Percentiles rank a stretch among this genome's conserved stretches.
Conservation (phyloP, 2,329 filamentous ascomycete genomes). For the Clarireedia hainanense region DNA sequence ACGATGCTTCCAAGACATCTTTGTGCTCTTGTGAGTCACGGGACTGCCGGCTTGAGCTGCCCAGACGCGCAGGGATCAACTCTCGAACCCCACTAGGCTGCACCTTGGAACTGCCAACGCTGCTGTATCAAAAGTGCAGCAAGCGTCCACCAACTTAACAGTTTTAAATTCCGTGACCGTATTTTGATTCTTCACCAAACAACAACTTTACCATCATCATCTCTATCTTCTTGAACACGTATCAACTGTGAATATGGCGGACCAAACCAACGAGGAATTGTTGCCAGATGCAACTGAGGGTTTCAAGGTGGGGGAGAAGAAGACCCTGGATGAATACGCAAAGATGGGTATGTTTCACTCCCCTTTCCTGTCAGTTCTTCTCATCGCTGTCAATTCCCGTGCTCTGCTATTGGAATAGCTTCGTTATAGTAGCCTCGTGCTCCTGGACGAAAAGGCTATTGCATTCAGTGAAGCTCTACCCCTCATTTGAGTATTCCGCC, state of each 20-base stretch:
- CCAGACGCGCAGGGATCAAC: background rate
- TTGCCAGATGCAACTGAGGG: slow-evolving; percentile 83
- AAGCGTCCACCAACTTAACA: slow-evolving; percentile 7
- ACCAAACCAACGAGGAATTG: slow-evolving; percentile 59
- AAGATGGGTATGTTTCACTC: slow-evolving; percentile 65
- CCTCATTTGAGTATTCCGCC: slow-evolving; percentile 4
- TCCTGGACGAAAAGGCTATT: background rate
- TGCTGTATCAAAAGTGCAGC: slow-evolving; percentile 9
- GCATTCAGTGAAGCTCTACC: background rate
- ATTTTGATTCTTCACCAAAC: background rate
- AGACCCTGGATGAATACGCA: slow-evolving; percentile 90
- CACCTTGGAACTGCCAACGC: slow-evolving; percentile 9
- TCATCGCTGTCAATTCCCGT: background rate
- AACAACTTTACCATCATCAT: background rate
- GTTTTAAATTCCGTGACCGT: slow-evolving; percentile 6
- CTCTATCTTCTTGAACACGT: background rate
- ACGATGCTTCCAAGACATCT: no score
- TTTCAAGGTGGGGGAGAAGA: slow-evolving; percentile 98
- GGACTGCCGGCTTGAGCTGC: background rate
- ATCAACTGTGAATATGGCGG: slow-evolving; percentile 16
- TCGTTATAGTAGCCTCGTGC: background rate
- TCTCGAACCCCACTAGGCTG: slow-evolving; percentile 7
- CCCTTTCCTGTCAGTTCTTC: background rate
- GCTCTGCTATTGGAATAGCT: background rate
- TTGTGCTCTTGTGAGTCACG: background rate